Conservation (phyloP, 1,284 basidiomycete species). For the Ustilago shanxiensis region DNA sequence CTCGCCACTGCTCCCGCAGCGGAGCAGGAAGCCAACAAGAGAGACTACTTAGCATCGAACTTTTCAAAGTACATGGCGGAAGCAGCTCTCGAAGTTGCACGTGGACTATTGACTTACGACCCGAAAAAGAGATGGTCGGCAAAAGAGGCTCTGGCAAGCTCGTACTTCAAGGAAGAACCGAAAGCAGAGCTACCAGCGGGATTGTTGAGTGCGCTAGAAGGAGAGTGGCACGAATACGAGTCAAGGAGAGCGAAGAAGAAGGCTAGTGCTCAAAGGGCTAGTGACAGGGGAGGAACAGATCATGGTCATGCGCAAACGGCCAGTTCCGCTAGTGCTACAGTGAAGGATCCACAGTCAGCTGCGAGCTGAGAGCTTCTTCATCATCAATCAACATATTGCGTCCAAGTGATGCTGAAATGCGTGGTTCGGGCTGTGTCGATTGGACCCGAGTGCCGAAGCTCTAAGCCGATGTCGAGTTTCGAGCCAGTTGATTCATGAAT, state of each 20-base stretch:
- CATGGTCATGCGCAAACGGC: background rate
- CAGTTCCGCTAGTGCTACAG: background rate
- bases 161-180: constrained; percentile 89
- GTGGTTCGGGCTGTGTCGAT: no score
- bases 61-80: constrained; percentile 45
- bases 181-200: constrained; percentile 77
- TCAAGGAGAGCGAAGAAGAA: constrained; percentile 56
- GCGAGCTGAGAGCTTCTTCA: background rate
- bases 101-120: constrained; percentile 84
- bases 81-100: constrained; percentile 85
- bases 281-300: background rate
- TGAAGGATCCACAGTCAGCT: background rate
- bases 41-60: constrained; percentile 73
- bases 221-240: constrained; percentile 95
- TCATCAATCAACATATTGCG: no score
- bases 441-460: no score
- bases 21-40: constrained; percentile 77
- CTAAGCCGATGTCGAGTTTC: no score
- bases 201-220: constrained; percentile 76
- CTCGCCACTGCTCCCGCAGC: background rate
- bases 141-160: constrained; percentile 80
- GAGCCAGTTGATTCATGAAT: no score
- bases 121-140: constrained; percentile 84
- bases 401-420: no score
- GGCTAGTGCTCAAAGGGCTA: constrained; percentile 8